Evolutionary conservation across 768 basidiomycete species (phyloP).

Genomic region (Macrolepiota fuliginosa): DNA sequence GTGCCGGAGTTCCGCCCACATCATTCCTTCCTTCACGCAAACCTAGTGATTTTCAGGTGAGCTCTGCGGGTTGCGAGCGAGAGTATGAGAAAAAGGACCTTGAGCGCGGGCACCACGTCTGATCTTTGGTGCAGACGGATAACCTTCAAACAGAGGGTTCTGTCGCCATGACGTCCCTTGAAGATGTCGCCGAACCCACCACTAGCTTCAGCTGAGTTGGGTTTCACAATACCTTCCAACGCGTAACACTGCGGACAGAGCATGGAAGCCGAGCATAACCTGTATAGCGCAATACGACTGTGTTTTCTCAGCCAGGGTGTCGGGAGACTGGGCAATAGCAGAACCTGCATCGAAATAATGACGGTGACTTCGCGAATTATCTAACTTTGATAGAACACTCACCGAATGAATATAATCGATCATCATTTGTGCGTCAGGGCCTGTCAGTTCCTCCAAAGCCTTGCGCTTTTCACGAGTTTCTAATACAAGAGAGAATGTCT

Average conservation of each 20-base stretch:
- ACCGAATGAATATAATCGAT: conserved; percentile 4
- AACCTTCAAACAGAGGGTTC: too few species aligned
- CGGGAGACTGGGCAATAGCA: not conserved
- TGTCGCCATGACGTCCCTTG: too few species aligned
- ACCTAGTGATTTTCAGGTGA: not conserved
- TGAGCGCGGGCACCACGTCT: too few species aligned
- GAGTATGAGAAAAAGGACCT: too few species aligned
- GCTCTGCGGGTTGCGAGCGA: too few species aligned
- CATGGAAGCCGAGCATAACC: too few species aligned
- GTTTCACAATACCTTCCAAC: too few species aligned
- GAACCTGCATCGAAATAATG: not conserved
- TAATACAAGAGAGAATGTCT: not conserved
- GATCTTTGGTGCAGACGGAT: too few species aligned
- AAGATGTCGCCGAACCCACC: not conserved
- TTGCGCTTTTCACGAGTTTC: not conserved
- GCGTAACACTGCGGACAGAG: too few species aligned
- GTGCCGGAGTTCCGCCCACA: conserved; percentile 5
- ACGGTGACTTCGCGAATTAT: not conserved
- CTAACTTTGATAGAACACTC: not conserved
- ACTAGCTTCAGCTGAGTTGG: too few species aligned
- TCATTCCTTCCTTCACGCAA: conserved; percentile 5
- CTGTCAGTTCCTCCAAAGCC: not conserved
- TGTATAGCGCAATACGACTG: too few species aligned
- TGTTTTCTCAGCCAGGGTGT: not conserved
- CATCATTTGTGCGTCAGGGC: not conserved